Base-by-base conservation (phyloP, 2,329 filamentous ascomycete species). In the Claviceps sp. region DNA sequence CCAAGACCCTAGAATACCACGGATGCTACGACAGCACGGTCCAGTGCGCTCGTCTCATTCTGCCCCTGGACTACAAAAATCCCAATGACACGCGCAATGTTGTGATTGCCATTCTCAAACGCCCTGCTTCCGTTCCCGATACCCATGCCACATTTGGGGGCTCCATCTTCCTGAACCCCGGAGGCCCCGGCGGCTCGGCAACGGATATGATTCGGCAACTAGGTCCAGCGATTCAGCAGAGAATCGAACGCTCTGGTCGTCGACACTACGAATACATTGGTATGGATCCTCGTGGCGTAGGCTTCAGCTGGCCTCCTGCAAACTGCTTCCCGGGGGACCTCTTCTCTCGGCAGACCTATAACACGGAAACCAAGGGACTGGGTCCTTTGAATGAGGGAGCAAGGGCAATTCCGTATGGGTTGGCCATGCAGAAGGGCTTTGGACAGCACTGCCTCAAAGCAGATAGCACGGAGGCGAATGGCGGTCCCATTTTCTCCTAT, bases 221-320 rank as follows among this genome's bases (percentile, higher is more conserved):
- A 3, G 65, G 66, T 5, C 49, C 55, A 16, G 13, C 56, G 2
- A 26, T 68, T 7, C 64, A 64, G 48, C 58, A 55, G 2, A 54
- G 65, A 4, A 48, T 68, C 11, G 65, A 66, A 50, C 53, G 58
- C 16, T 47, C 50, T 10, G 47, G 47, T 30, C 50, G 51, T 37
- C 59, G 61, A 37, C 59, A 64, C 50, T 68, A 68, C 52, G 69
- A 73, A 50, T 56, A 69, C 50, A 58, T 71, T n/a, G 58, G 63
- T 10, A 70, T 70, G 47, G 70, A 73, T 55, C 69, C 69, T n/a
- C 60, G 70, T 17, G 68, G 68, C 5, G 60, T 71, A 5, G 52
- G 47, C 2, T 14, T 34, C 37, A 53, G 37, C n/a, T 50, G 19
- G 30, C 56, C 56, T 1, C 7, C 16, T 0, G 41, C 52, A 5